These are phyloP conservation scores for Trichoderma aggressivum DNA, from an alignment of 2,329 filamentous ascomycete genomes.

Conservation along the genomic window DNA sequence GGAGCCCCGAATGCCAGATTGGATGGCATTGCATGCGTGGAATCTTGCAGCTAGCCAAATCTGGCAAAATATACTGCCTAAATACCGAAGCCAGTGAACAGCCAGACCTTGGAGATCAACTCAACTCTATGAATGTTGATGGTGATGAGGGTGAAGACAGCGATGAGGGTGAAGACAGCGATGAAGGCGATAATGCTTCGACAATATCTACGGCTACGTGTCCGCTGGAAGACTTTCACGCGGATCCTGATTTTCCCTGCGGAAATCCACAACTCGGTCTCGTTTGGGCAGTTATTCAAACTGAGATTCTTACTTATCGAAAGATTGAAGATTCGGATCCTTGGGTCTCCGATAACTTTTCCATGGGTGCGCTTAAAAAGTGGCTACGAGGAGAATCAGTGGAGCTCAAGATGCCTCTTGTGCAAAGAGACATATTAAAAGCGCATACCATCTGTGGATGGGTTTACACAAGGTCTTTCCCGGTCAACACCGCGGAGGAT, in stretches of 20 bases:
- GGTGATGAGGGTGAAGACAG: no score
- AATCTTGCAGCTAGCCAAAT: neutral
- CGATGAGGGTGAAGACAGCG: no score
- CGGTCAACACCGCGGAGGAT: neutral
- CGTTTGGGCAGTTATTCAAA: neutral
- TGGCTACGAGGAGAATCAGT: neutral
- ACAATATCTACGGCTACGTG: no score
- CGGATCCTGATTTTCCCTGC: neutral
- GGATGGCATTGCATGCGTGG: neutral
- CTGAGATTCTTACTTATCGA: neutral
- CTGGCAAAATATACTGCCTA: neutral
- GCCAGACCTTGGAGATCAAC: neutral
- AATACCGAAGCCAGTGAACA: neutral
- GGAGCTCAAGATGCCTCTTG: neutral
- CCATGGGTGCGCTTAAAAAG: neutral
- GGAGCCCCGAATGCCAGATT: neutral
- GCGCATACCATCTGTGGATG: neutral
- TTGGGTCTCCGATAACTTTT: neutral
- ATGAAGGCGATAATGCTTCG: no score
- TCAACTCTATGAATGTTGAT: neutral
- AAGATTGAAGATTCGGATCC: neutral
- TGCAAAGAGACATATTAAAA: neutral
- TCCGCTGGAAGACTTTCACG: no score
- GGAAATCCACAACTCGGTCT: neutral
- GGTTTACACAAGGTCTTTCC: accelerated